These are phyloP conservation scores for Neurospora sp. DNA, from an alignment of 2,329 filamentous ascomycete genomes.

Conservation along the genomic window DNA sequence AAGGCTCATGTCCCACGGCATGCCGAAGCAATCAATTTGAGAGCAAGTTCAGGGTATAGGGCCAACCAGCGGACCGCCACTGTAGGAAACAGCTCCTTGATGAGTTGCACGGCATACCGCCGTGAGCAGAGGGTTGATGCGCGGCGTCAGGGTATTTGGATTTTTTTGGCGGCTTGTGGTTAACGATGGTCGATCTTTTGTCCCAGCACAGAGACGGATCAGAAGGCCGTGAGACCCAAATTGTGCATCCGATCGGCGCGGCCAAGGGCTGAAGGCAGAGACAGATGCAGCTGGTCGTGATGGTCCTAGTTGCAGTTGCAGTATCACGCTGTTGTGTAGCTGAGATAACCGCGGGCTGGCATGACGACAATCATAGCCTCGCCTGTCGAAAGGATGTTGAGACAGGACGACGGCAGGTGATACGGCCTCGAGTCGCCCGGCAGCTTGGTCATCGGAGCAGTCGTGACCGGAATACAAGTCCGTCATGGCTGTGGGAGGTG, in stretches of 20 bases:
- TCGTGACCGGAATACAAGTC: not conserved
- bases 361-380: not conserved
- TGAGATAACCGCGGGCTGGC: not conserved
- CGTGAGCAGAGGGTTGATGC: not conserved
- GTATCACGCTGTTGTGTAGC: not conserved
- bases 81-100: constrained; percentile 4
- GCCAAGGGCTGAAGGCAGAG: not conserved
- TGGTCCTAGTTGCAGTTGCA: not conserved
- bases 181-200: not conserved
- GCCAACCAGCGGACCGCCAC: constrained; percentile 5
- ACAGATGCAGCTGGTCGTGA: not conserved
- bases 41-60: not conserved
- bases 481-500: not conserved
- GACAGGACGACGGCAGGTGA: not conserved
- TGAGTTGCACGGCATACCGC: constrained; percentile 6
- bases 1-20: constrained; percentile 9
- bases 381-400: not conserved
- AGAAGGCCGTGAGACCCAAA: not conserved
- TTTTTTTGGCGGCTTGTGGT: not conserved
- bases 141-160: not conserved
- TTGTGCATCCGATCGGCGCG: not conserved
- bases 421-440: not conserved
- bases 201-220: constrained; percentile 2
- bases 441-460: not conserved
- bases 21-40: constrained; percentile 10